These are phyloP conservation scores for Ophiosphaerella herpotricha DNA, from an alignment of 2,329 filamentous ascomycete species.

Conservation along the genomic window DNA sequence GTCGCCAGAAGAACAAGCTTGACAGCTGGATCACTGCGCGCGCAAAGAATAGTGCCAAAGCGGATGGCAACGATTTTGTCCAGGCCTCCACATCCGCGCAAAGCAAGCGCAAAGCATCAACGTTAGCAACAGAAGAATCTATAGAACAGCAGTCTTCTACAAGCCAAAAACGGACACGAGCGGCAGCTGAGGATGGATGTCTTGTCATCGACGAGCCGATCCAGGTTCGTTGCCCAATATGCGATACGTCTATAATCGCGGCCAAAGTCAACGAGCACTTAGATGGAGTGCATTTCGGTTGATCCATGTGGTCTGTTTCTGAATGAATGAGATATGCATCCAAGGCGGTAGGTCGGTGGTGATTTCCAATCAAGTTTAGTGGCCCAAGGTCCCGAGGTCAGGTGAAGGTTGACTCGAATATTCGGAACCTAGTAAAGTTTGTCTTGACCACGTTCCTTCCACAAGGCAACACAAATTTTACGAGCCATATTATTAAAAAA, in stretches of 20 bases:
- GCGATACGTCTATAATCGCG: slow-evolving; percentile 33
- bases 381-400: too few relatives aligned
- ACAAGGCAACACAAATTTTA: too few relatives aligned
- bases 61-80: slow-evolving; percentile 17
- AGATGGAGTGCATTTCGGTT: slow-evolving; percentile 35
- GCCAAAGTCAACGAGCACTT: slow-evolving; percentile 48
- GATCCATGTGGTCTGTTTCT: not conserved
- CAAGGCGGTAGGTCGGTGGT: too few relatives aligned
- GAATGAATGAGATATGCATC: too few relatives aligned
- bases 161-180: slow-evolving; percentile 27
- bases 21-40: slow-evolving; percentile 46
- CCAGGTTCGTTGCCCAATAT: slow-evolving; percentile 48
- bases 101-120: slow-evolving; percentile 15
- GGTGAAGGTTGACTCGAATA: too few relatives aligned
- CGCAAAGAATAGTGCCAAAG: slow-evolving; percentile 6
- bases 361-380: not conserved
- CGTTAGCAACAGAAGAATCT: slow-evolving; percentile 5
- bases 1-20: slow-evolving; percentile 52
- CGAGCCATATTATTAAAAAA: too few relatives aligned
- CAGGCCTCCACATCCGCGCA: slow-evolving; percentile 2
- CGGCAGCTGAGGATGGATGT: slow-evolving; percentile 13
- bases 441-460: too few relatives aligned
- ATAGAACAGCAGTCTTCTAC: slow-evolving; percentile 1
- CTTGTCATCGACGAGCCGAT: slow-evolving; percentile 21
- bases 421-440: too few relatives aligned